Conservation (phyloP, 345 rosid species). For the Populus ilicifolia region DNA sequence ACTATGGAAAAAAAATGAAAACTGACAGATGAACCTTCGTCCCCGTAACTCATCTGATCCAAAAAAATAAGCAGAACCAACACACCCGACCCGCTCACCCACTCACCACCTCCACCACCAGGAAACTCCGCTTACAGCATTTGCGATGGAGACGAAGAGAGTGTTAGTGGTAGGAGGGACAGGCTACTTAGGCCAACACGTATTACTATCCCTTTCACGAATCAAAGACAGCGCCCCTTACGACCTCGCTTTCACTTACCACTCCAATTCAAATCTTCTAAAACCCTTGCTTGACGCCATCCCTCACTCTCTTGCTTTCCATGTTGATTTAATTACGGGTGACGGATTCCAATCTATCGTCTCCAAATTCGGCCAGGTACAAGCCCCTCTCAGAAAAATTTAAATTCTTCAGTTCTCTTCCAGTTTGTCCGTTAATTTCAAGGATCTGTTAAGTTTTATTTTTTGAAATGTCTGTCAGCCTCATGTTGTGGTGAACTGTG, state of each 20-base stretch:
- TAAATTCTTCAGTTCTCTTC: neutral
- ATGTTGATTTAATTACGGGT: slow-evolving; percentile 61
- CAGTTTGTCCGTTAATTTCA: neutral
- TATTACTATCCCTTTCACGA: slow-evolving; percentile 48
- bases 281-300: slow-evolving; percentile 46
- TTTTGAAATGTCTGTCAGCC: slow-evolving; percentile 43
- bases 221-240: slow-evolving; percentile 25
- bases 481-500: slow-evolving; percentile 78
- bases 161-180: slow-evolving; percentile 81
- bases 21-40: too few relatives aligned
- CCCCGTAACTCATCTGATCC: too few relatives aligned
- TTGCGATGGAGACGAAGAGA: slow-evolving; percentile 33
- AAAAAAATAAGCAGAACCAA: neutral
- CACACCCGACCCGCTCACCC: too few relatives aligned
- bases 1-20: too few relatives aligned
- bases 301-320: slow-evolving; percentile 49
- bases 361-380: slow-evolving; percentile 58
- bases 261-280: slow-evolving; percentile 49
- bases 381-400: too few relatives aligned
- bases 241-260: slow-evolving; percentile 62
- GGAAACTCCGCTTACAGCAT: neutral
- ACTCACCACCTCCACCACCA: neutral
- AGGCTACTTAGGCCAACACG: slow-evolving; percentile 89
- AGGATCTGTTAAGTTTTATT: too few relatives aligned
- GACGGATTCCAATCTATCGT: slow-evolving; percentile 52